Evolutionary conservation across 2,329 filamentous ascomycete genomes (phyloP).

Genomic region (Aspergillus viridinutans): DNA sequence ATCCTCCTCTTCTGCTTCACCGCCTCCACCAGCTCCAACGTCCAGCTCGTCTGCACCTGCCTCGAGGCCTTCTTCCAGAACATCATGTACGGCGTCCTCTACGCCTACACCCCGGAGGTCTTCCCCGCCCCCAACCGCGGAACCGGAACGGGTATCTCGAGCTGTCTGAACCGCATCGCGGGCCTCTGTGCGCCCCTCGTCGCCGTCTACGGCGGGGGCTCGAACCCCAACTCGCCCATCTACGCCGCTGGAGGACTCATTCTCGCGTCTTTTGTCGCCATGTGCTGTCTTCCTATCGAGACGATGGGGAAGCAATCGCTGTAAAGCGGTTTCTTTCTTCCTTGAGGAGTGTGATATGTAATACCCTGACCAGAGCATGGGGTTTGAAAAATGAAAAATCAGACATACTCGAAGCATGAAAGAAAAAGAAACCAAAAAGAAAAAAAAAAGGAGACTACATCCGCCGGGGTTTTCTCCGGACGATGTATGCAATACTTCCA

Average conservation of each 20-base stretch:
- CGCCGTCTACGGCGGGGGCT: conserved; percentile 37
- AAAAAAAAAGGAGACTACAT: background rate
- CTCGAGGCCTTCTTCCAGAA: conserved; percentile 56
- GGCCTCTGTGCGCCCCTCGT: conserved; percentile 45
- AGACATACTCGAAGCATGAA: no score
- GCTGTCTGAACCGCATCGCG: conserved; percentile 43
- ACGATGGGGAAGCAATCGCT: conserved; percentile 42
- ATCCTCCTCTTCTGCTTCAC: conserved; percentile 56
- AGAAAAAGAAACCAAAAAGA: background rate
- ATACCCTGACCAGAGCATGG: background rate
- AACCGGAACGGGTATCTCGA: conserved; percentile 49
- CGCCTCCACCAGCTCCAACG: conserved; percentile 43
- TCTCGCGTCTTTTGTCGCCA: conserved; percentile 43
- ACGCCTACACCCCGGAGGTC: conserved; percentile 57
- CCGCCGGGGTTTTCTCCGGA: background rate
- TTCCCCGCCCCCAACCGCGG: conserved; percentile 55
- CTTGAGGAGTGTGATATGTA: background rate
- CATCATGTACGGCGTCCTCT: conserved; percentile 55
- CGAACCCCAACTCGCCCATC: conserved; percentile 41
- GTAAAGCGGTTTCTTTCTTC: conserved; percentile 16
- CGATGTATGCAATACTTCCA: background rate
- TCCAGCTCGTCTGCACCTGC: conserved; percentile 50
- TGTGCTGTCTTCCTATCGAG: conserved; percentile 45
- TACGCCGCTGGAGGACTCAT: conserved; percentile 44
- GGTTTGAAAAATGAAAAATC: no score